These are phyloP conservation scores for Yarrowia osloensis DNA, from an alignment of 805 yeast species.

Conservation along the genomic window DNA sequence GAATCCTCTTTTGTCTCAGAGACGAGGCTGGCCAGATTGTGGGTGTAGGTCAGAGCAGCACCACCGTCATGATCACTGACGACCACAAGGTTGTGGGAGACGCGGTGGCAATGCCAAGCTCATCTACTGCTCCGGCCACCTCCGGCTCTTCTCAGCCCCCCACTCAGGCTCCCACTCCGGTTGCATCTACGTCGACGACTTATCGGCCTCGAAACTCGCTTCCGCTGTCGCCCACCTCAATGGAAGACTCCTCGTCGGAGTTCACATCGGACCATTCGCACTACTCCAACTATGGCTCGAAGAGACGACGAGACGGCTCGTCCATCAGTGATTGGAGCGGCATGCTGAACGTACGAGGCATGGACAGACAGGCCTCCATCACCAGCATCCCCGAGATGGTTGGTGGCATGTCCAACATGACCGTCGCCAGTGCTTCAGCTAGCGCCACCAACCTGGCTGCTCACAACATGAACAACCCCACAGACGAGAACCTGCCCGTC, in stretches of 20 bases:
- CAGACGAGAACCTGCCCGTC: slow-evolving; percentile 47
- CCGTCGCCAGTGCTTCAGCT: background rate
- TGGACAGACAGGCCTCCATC: slow-evolving; percentile 20
- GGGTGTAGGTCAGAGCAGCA: slow-evolving; percentile 63
- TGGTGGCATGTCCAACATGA: slow-evolving; percentile 19
- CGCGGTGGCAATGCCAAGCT: background rate
- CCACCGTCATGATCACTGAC: slow-evolving; percentile 89
- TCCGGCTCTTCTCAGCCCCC: background rate
- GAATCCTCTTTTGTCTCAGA: slow-evolving; percentile 52
- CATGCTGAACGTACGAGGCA: slow-evolving; percentile 20
- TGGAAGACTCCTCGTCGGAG: slow-evolving; percentile 27
- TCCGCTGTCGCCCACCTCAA: slow-evolving; percentile 26
- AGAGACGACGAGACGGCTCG: slow-evolving; percentile 29
- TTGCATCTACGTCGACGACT: background rate
- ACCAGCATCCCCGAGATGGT: slow-evolving; percentile 29
- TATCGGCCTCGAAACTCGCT: slow-evolving; percentile 18
- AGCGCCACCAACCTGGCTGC: slow-evolving; percentile 23
- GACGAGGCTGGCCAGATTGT: slow-evolving; percentile 62
- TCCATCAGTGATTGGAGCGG: slow-evolving; percentile 28
- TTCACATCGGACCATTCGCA: slow-evolving; percentile 28
- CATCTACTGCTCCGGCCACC: background rate
- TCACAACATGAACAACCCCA: background rate
- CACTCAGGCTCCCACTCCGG: background rate
- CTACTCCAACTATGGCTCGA: slow-evolving; percentile 16
- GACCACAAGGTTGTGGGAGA: slow-evolving; percentile 62